Evolutionary conservation across 2,329 filamentous ascomycete genomes (phyloP).

Genomic region (Fusarium metavorans): DNA sequence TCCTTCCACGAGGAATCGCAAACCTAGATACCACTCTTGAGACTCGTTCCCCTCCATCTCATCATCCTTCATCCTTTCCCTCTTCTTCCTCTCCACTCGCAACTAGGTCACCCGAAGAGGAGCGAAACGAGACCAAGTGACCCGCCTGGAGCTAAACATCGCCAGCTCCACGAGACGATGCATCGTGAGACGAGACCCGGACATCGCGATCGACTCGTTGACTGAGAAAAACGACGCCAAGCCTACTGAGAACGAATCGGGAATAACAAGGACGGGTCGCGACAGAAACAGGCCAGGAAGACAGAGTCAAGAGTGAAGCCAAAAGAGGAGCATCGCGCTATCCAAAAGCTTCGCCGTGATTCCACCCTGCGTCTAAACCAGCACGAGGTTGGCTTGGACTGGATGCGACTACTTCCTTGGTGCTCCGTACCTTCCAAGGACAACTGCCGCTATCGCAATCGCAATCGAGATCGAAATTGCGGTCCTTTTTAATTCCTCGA

Average conservation of each 20-base stretch:
- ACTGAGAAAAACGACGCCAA: background rate
- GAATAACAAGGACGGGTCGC: slow-evolving; percentile 6
- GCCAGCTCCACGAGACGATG: slow-evolving; percentile 8
- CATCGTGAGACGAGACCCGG: background rate
- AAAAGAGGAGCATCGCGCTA: slow-evolving; percentile 1
- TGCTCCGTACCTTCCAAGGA: background rate
- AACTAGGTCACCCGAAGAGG: background rate
- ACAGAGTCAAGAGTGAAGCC: background rate
- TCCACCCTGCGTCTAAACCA: slow-evolving; percentile 13
- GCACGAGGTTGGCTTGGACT: slow-evolving; percentile 2
- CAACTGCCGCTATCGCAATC: slow-evolving; percentile 6
- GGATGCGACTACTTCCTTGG: background rate
- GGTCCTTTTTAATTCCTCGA: background rate
- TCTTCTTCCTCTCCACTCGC: background rate
- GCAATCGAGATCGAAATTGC: background rate
- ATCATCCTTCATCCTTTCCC: background rate
- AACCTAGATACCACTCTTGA: slow-evolving; percentile 3
- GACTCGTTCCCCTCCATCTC: background rate
- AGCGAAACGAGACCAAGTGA: background rate
- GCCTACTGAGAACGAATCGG: background rate
- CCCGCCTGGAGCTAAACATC: background rate
- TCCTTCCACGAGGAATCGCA: slow-evolving; percentile 9
- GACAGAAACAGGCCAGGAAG: background rate
- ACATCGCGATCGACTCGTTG: background rate
- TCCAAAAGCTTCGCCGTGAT: slow-evolving; percentile 26